These are phyloP conservation scores for Candida andamanensis DNA, from an alignment of 805 yeast genomes.

Conservation along the genomic window DNA sequence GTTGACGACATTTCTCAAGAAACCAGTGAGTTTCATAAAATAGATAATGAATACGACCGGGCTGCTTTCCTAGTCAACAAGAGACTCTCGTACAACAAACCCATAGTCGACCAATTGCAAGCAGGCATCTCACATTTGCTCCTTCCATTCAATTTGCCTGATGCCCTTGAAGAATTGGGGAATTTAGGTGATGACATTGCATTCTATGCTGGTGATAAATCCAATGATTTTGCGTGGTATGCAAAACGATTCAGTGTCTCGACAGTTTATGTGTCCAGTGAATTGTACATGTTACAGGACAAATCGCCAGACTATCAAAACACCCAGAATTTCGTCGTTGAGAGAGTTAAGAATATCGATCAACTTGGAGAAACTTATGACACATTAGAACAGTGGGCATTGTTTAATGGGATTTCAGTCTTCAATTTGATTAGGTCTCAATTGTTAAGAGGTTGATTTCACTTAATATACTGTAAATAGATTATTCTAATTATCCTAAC, in stretches of 20 bases:
- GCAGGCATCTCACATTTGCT: slow-evolving; percentile 58
- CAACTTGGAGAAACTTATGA: slow-evolving; percentile 56
- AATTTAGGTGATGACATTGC: slow-evolving; percentile 79
- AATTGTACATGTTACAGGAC: slow-evolving; percentile 78
- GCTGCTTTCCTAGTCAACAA: slow-evolving; percentile 41
- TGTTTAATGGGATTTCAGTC: slow-evolving; percentile 60
- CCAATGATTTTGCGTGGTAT: slow-evolving; percentile 89
- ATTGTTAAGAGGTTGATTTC: slow-evolving; percentile 49
- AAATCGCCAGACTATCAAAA: slow-evolving; percentile 46
- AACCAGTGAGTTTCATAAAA: slow-evolving; percentile 19
- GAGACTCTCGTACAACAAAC: slow-evolving; percentile 49
- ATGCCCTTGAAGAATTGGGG: slow-evolving; percentile 64
- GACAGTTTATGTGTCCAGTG: slow-evolving; percentile 67
- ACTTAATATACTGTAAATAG: no score
- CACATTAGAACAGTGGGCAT: slow-evolving; percentile 69
- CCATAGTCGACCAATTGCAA: slow-evolving; percentile 39
- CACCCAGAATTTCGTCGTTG: slow-evolving; percentile 62
- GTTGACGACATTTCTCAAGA: slow-evolving; percentile 13
- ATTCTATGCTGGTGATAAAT: slow-evolving; percentile 69
- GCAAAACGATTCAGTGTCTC: slow-evolving; percentile 72
- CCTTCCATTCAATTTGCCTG: slow-evolving; percentile 55
- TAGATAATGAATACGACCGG: slow-evolving; percentile 37
- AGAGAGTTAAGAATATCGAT: slow-evolving; percentile 50
- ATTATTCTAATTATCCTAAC: neutral
- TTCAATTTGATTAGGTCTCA: slow-evolving; percentile 70